Evolutionary conservation across 164 flowering plant genomes (phyloP), one percentile per base, ranked within the genome.

Genomic region (Buxus sempervirens): DNA sequence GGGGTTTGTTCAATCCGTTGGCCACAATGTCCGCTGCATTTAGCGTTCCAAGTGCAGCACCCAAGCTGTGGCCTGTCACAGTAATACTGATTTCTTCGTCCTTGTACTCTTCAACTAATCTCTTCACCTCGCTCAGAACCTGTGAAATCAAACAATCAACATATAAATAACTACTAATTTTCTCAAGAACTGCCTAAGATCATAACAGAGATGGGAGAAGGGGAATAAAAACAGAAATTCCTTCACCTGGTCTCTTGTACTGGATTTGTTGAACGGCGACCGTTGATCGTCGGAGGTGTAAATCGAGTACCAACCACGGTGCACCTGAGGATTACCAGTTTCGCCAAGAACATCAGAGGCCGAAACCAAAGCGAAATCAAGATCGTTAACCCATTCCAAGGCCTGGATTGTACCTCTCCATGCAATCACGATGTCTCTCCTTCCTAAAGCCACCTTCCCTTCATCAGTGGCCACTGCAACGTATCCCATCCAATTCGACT

Each of bases 161-260:
- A n/a, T 2, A 25, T 19, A 4, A 36, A 54, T 58, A 25, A 58
- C 26, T 9, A 36, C 16, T 13, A 28, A 66, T 55, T 10, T 55
- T 55, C 56, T 1, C 6, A 22, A 27, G n/a, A n/a, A n/a, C n/a
- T n/a, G n/a, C 6, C 32, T 28, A 53, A 60, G n/a, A n/a, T n/a
- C n/a, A n/a, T n/a, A n/a, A n/a, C n/a, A n/a, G n/a, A n/a, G n/a
- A n/a, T n/a, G n/a, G 19, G 15, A 19, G 54, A 63, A n/a, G 9
- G 2, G 10, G 51, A 53, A 64, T 14, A 55, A 55, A 23, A 13
- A 55, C 9, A 23, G 58, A 55, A 58, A 18, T 16, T 36, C 32
- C 58, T 10, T 63, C 36, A 86, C 86, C 83, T 86, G 87, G n/a
- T 82, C 76, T 73, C 84, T 77, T 5, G 82, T 83, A 71, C 83